These are phyloP conservation scores for Hymenoscyphus fructigenus DNA, from an alignment of 2,329 filamentous ascomycete genomes.

Conservation along the genomic window DNA sequence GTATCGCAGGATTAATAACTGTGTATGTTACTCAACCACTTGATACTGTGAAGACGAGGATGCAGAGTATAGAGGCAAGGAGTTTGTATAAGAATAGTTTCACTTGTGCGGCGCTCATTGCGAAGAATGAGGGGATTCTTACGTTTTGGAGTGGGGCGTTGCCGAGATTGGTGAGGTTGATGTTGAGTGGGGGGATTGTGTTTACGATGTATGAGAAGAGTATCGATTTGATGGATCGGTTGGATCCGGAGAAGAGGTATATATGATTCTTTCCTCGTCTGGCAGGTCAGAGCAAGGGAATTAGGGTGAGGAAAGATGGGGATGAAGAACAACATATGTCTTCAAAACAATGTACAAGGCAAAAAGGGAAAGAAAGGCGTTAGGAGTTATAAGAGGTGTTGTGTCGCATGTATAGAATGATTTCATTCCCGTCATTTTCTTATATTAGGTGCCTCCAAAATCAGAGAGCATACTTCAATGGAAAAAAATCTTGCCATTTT, in stretches of 20 bases:
- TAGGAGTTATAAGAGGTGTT: too few relatives aligned
- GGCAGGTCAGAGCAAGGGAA: too few relatives aligned
- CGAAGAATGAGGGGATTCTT: conserved; percentile 82
- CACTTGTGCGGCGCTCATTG: conserved; percentile 77
- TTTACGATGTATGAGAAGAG: conserved; percentile 99
- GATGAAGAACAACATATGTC: not conserved
- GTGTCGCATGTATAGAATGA: too few relatives aligned
- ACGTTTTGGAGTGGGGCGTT: conserved; percentile 95
- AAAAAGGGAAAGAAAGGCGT: too few relatives aligned
- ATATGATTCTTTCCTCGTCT: conserved; percentile 51
- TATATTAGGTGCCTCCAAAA: too few relatives aligned
- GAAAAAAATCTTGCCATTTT: too few relatives aligned
- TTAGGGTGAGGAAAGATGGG: not conserved
- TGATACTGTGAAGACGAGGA: conserved; percentile 94
- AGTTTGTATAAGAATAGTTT: conserved; percentile 83
- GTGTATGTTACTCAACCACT: conserved; percentile 76
- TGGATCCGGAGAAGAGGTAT: conserved; percentile 84
- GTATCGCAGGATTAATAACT: conserved; percentile 84
- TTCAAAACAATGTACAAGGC: too few relatives aligned
- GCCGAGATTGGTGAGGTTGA: conserved; percentile 77
- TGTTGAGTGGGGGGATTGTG: conserved; percentile 93
- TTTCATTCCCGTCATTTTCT: too few relatives aligned
- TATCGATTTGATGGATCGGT: conserved; percentile 77
- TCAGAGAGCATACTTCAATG: too few relatives aligned
- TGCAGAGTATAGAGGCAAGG: conserved; percentile 92